These are phyloP conservation scores for Hypoxylon lenormandii DNA, from an alignment of 495 filamentous ascomycete species.

Conservation along the genomic window DNA sequence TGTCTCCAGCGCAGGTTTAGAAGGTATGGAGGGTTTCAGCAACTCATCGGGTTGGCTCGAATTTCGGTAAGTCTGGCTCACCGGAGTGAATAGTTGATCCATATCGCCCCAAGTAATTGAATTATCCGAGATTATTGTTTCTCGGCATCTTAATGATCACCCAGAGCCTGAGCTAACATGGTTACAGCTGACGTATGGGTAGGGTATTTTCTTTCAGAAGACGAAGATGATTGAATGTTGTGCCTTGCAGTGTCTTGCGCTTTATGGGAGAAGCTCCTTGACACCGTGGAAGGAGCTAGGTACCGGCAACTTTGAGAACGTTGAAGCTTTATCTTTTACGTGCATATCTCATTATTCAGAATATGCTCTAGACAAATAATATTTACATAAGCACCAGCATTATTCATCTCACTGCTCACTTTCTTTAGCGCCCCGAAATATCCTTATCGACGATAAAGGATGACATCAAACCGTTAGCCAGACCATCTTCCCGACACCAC, in stretches of 20 bases:
- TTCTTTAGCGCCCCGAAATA: slow-evolving; percentile 21
- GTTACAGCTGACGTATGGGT: too few relatives aligned
- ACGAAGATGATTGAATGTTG: too few relatives aligned
- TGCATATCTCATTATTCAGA: background rate
- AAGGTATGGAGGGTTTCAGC: slow-evolving; percentile 31
- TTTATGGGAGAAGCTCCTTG: too few relatives aligned
- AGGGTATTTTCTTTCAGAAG: too few relatives aligned
- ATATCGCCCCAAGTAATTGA: slow-evolving; percentile 49
- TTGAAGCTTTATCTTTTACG: background rate
- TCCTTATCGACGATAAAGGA: slow-evolving; percentile 34
- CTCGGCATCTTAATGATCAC: background rate
- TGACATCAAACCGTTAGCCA: slow-evolving; percentile 37
- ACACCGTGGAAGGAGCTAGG: too few relatives aligned
- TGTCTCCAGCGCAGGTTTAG: slow-evolving; percentile 7
- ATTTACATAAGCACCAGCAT: background rate
- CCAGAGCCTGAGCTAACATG: too few relatives aligned
- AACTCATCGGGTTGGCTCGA: slow-evolving; percentile 33
- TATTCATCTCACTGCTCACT: slow-evolving; percentile 25
- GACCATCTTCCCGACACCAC: background rate
- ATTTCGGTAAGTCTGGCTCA: slow-evolving; percentile 59
- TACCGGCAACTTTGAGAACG: too few relatives aligned
- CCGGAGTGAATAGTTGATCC: slow-evolving; percentile 64
- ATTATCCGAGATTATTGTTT: slow-evolving; percentile 15
- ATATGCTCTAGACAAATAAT: background rate
- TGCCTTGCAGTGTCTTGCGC: too few relatives aligned